A percentile compares a stretch with the other conserved stretches of the same genome.
phyloP scores from a whole-genome alignment of 345 rosid genomes.

The Citrus mangshanensis region DNA sequence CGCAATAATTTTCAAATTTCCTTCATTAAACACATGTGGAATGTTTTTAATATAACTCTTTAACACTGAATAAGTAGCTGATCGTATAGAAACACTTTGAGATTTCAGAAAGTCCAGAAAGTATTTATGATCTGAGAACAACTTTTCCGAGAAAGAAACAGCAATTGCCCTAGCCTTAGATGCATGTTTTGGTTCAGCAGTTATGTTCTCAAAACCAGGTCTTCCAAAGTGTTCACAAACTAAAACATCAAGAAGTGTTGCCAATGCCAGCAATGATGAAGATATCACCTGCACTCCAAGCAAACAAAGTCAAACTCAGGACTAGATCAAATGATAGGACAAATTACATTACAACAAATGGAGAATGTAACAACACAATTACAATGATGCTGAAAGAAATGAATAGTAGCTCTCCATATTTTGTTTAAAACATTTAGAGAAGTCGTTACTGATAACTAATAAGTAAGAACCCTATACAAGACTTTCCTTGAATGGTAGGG shows the following conservation, averaged over 20 bases:
- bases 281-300: slow-evolving; percentile 65
- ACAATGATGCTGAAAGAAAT: neutral
- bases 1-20: slow-evolving; percentile 57
- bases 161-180: slow-evolving; percentile 74
- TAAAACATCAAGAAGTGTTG: slow-evolving; percentile 78
- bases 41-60: slow-evolving; percentile 67
- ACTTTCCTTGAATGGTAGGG: neutral
- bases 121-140: slow-evolving; percentile 66
- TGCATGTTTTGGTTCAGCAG: slow-evolving; percentile 59
- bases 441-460: neutral
- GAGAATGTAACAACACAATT: neutral
- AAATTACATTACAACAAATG: neutral
- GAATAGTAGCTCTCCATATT: neutral
- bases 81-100: slow-evolving; percentile 62
- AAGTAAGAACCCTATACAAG: neutral
- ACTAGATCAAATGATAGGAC: neutral
- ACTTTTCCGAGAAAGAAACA: slow-evolving; percentile 68
- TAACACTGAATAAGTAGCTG: slow-evolving; percentile 71
- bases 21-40: slow-evolving; percentile 67
- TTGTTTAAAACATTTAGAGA: neutral
- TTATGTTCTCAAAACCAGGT: slow-evolving; percentile 54
- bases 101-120: slow-evolving; percentile 78
- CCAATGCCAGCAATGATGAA: slow-evolving; percentile 81
- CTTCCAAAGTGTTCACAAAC: slow-evolving; percentile 45
- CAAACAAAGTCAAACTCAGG: slow-evolving; percentile 15